These are phyloP conservation scores for Clarireedia homoeocarpa DNA, from an alignment of 2,329 filamentous ascomycete genomes.

Conservation along the genomic window DNA sequence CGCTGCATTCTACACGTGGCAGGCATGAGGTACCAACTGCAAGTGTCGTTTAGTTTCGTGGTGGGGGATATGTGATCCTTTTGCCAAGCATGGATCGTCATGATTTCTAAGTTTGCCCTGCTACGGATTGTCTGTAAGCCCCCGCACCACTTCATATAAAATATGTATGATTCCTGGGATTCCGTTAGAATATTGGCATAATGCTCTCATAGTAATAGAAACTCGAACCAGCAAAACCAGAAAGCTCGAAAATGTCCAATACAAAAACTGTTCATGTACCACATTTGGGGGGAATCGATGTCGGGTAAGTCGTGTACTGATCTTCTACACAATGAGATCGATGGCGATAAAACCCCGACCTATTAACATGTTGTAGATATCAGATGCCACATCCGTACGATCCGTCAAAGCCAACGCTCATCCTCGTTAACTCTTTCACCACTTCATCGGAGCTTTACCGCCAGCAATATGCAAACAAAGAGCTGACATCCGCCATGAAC, in stretches of 20 bases:
- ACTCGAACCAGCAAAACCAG: not conserved
- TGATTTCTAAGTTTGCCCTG: too few species aligned
- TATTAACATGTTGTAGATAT: constrained; percentile 6
- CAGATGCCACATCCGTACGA: constrained; percentile 34
- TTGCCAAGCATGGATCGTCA: too few species aligned
- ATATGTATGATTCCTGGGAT: too few species aligned
- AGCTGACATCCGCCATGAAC: constrained; percentile 37
- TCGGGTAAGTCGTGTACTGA: constrained; percentile 32
- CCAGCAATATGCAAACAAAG: constrained; percentile 35
- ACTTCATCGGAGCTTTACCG: constrained; percentile 40
- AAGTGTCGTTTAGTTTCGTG: too few species aligned
- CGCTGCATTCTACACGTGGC: too few species aligned
- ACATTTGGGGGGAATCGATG: constrained; percentile 40
- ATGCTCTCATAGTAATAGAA: too few species aligned
- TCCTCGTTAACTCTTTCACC: constrained; percentile 46
- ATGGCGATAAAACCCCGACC: not conserved
- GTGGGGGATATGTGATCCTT: too few species aligned
- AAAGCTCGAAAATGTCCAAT: constrained; percentile 4
- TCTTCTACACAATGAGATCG: not conserved
- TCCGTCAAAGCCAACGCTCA: constrained; percentile 41
- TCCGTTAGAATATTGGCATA: too few species aligned
- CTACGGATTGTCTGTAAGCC: too few species aligned
- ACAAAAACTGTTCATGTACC: constrained; percentile 38
- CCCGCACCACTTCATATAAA: too few species aligned
- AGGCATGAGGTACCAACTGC: too few species aligned